Evolutionary conservation across 2,329 filamentous ascomycete genomes (phyloP).

Genomic region (Aspergillus sp.): DNA sequence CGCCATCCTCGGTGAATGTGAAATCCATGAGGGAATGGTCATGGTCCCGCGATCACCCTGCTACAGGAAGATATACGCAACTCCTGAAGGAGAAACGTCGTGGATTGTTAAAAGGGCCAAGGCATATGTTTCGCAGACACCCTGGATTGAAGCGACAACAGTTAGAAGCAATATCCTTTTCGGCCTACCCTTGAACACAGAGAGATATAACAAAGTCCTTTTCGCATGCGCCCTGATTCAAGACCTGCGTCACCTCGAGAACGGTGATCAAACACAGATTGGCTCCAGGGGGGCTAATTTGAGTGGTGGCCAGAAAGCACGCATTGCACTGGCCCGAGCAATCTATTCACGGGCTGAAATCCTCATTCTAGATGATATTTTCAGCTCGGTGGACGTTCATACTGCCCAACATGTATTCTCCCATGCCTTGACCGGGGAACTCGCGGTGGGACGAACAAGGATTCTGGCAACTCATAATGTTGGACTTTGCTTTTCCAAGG

Average conservation of each 20-base stretch:
- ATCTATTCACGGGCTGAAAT: slow-evolving; percentile 74
- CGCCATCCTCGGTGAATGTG: slow-evolving; percentile 72
- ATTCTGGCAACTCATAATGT: slow-evolving; percentile 80
- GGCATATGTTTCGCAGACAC: slow-evolving; percentile 72
- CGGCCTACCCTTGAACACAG: slow-evolving; percentile 63
- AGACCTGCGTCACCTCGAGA: slow-evolving; percentile 69
- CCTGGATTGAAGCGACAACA: slow-evolving; percentile 77
- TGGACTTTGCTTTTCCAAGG: slow-evolving; percentile 63
- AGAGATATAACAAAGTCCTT: slow-evolving; percentile 66
- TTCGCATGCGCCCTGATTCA: slow-evolving; percentile 69
- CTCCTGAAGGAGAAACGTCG: slow-evolving; percentile 52
- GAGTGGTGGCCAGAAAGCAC: slow-evolving; percentile 78
- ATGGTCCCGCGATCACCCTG: slow-evolving; percentile 42
- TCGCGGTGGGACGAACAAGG: slow-evolving; percentile 66
- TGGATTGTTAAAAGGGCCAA: slow-evolving; percentile 70
- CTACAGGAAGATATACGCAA: slow-evolving; percentile 43
- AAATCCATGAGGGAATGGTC: slow-evolving; percentile 64
- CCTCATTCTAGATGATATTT: slow-evolving; percentile 75
- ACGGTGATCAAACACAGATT: slow-evolving; percentile 74
- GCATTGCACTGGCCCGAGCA: slow-evolving; percentile 72
- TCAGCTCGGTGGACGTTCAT: slow-evolving; percentile 75
- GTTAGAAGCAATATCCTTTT: slow-evolving; percentile 75
- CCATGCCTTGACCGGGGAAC: slow-evolving; percentile 66
- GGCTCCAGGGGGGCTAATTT: slow-evolving; percentile 79
- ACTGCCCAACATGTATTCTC: slow-evolving; percentile 75